phyloP scores from a whole-genome alignment of 345 rosid genomes.

The Euphorbia pulcherrima region DNA sequence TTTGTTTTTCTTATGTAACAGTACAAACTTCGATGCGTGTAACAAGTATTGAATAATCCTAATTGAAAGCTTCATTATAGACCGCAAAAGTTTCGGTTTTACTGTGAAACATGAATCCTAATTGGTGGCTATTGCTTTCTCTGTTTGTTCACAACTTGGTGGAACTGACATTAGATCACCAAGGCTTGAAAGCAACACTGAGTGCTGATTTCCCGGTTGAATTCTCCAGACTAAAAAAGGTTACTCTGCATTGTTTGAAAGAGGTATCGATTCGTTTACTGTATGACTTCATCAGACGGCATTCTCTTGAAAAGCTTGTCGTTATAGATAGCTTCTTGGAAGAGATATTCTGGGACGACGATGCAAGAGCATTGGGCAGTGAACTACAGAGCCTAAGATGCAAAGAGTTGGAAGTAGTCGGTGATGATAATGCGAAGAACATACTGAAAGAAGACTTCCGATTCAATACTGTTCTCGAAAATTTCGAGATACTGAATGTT shows the following conservation, averaged over 20 bases:
- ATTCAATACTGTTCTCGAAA: not conserved
- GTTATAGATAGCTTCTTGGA: not conserved
- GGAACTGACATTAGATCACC: not conserved
- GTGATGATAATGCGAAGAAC: not conserved
- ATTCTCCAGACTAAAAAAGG: not conserved
- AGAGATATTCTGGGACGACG: conserved; percentile 9
- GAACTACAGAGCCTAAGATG: not conserved
- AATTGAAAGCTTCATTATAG: no score
- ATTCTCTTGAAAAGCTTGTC: conserved; percentile 10
- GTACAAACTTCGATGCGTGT: not conserved
- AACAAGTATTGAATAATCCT: no score
- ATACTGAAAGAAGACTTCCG: not conserved
- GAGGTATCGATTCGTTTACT: conserved; percentile 10
- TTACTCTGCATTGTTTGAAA: not conserved
- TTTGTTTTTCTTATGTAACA: no score
- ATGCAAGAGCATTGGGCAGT: no score
- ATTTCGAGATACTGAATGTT: not conserved
- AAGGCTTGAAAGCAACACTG: not conserved
- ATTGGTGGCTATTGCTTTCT: not conserved
- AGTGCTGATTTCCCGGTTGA: not conserved
- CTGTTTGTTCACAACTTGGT: not conserved
- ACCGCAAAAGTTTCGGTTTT: no score
- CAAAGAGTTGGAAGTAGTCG: rapidly evolving
- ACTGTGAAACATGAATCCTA: no score
- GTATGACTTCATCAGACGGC: not conserved